Base-by-base conservation (phyloP, 106 monocot species). In the Gastrodia elata region DNA sequence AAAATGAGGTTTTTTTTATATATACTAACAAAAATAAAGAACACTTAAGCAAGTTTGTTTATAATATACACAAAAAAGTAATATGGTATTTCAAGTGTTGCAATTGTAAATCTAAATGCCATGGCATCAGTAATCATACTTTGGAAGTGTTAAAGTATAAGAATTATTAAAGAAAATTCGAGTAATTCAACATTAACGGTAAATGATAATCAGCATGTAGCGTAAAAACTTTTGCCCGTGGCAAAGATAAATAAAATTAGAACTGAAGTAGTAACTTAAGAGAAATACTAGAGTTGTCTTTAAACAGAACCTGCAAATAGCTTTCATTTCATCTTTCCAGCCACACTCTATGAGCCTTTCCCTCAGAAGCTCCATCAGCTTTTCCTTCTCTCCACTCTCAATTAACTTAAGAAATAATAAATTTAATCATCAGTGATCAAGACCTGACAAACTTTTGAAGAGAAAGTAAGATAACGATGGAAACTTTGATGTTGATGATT, bases 341-440 rank as follows among this genome's bases (percentile, higher is more conserved):
- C 97, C 92, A 35, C 97, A 93, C 77, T 97, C 97, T 35, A 93
- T 80, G 25, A 97, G 92, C 73, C 93, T 68, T 35, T 97, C 92
- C 49, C 97, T 84, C 69, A 97, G 78, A n/a, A 97, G 88, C 77
- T 97, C 97, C 88, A 90, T 97, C 83, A 97, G 68, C 65, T 90
- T 97, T 85, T 97, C 97, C 84, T 97, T 97, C 80, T 97, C 97
- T 46, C 97, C 92, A 39, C 90, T 92, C 82, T 97, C 92, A 32
- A 97, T 82, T 83, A 97, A 81, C 97, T 97, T 76, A 42, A 81
- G 13, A 83, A 55, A 39, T 1, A 22, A 37, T 69, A 57, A 77
- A 22, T 42, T 71, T 39, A 73, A 37, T 61, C 48, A 43, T 74
- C 55, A 64, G 30, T 38, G 18, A 18, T 37, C 20, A 6, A 20